Conservation (phyloP, 179 eudicot species). For the Amaranthus tricolor region DNA sequence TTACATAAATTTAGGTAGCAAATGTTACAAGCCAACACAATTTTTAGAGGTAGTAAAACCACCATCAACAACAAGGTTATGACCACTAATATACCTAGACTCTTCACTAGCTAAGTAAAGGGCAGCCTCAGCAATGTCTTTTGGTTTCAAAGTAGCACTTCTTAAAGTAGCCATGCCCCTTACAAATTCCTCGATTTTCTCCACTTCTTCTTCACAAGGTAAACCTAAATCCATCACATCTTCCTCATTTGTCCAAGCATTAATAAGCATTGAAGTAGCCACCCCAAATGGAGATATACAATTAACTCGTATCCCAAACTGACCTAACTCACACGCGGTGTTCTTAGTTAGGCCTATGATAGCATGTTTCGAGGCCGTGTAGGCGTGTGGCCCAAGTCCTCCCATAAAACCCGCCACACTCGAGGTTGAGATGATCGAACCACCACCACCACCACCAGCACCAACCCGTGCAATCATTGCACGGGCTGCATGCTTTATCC, state of each 20-base stretch:
- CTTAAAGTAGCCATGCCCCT: slow-evolving; percentile 25
- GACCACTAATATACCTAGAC: slow-evolving; percentile 37
- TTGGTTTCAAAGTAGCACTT: slow-evolving; percentile 24
- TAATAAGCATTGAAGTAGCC: slow-evolving; percentile 34
- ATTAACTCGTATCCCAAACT: slow-evolving; percentile 43
- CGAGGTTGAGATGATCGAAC: slow-evolving; percentile 34
- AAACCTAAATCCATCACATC: slow-evolving; percentile 3
- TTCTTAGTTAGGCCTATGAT: slow-evolving; percentile 38
- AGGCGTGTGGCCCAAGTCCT: slow-evolving; percentile 29
- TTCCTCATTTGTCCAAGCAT: slow-evolving; percentile 27
- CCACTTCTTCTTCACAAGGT: slow-evolving; percentile 9
- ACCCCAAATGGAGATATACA: slow-evolving; percentile 41
- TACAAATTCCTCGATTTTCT: slow-evolving; percentile 28
- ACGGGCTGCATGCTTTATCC: slow-evolving; percentile 44
- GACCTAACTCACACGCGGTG: slow-evolving; percentile 34
- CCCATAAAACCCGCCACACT: slow-evolving; percentile 33
- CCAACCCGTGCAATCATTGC: slow-evolving; percentile 27
- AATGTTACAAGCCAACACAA: slow-evolving; percentile 30
- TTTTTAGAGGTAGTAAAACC: slow-evolving; percentile 34
- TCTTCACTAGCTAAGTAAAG: slow-evolving; percentile 44
- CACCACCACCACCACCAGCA: slow-evolving; percentile 12
- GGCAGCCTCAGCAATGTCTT: slow-evolving; percentile 44
- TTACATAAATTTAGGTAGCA: background rate
- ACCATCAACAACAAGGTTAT: slow-evolving; percentile 39
- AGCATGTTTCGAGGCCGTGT: slow-evolving; percentile 40